Conservation (phyloP, 495 filamentous ascomycete genomes). For the Tuber brumale region DNA sequence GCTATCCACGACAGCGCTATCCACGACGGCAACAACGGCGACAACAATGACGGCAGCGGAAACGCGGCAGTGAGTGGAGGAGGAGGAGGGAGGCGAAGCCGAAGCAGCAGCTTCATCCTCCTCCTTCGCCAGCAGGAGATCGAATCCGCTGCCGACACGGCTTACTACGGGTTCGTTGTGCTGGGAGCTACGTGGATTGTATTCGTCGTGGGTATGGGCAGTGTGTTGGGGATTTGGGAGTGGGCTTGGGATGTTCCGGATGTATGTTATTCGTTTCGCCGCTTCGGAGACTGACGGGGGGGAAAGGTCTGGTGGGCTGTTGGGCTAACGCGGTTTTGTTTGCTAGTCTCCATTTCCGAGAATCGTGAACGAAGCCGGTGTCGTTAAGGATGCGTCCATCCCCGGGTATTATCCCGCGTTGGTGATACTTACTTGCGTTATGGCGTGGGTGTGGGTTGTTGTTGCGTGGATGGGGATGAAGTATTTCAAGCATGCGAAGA, state of each 20-base stretch:
- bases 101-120: background rate
- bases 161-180: conserved; percentile 94
- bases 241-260: conserved; percentile 92
- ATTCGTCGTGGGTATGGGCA: conserved; percentile 92
- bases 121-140: conserved; percentile 31
- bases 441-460: conserved; percentile 98
- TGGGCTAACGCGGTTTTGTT: background rate
- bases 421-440: conserved; percentile 83
- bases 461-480: conserved; percentile 99
- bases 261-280: conserved; percentile 19
- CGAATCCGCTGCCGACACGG: conserved; percentile 58
- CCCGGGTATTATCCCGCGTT: conserved; percentile 94
- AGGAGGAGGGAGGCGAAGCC: background rate
- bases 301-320: background rate
- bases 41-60: background rate
- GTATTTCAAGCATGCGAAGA: conserved; percentile 96
- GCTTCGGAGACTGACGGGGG: background rate
- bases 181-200: conserved; percentile 84
- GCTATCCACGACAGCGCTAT: background rate
- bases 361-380: conserved; percentile 8
- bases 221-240: conserved; percentile 93
- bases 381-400: conserved; percentile 60
- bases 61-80: background rate
- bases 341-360: conserved; percentile 25
- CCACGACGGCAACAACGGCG: background rate